A percentile compares a stretch with the other conserved stretches of the same genome.
Conservation (phyloP, 495 filamentous ascomycete species). For the Lophiostoma macrostomum region DNA sequence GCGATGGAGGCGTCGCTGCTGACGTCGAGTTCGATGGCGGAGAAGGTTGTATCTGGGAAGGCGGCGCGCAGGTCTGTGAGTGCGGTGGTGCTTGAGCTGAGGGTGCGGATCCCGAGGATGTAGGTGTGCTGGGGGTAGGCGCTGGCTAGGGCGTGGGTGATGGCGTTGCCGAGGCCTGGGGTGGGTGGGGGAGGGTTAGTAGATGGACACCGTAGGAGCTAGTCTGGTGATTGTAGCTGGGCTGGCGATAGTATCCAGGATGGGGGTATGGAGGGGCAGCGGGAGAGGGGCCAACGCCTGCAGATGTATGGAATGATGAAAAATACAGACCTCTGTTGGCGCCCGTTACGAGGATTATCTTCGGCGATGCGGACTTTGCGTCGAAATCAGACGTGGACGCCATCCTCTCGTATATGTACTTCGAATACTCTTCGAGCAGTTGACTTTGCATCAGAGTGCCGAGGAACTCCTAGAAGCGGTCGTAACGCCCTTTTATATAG, state of each 20-base stretch:
- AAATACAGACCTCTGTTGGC: constrained; percentile 4
- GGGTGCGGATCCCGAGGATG: constrained; percentile 1
- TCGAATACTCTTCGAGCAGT: no score
- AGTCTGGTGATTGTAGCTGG: no score
- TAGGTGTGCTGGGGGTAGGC: neutral
- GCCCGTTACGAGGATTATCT: constrained; percentile 4
- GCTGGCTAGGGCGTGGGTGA: neutral
- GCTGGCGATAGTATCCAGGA: no score
- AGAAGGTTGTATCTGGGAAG: neutral
- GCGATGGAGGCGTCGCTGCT: neutral
- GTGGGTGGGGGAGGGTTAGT: neutral
- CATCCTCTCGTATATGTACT: no score
- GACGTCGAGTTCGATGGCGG: constrained; percentile 5
- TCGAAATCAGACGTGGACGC: no score
- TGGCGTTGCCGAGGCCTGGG: constrained; percentile 6
- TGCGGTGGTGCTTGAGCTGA: neutral
- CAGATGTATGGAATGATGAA: no score
- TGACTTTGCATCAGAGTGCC: no score
- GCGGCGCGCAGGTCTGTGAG: constrained; percentile 1
- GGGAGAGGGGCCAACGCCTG: no score
- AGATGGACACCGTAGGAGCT: neutral
- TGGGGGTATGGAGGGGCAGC: no score
- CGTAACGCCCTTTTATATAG: no score
- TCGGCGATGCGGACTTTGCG: no score
- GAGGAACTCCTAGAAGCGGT: no score